Percentiles rank a stretch among this genome's conserved stretches.
phyloP scores from a whole-genome alignment of 192 early-diverging fungal species.

The Funneliformis mosseae region DNA sequence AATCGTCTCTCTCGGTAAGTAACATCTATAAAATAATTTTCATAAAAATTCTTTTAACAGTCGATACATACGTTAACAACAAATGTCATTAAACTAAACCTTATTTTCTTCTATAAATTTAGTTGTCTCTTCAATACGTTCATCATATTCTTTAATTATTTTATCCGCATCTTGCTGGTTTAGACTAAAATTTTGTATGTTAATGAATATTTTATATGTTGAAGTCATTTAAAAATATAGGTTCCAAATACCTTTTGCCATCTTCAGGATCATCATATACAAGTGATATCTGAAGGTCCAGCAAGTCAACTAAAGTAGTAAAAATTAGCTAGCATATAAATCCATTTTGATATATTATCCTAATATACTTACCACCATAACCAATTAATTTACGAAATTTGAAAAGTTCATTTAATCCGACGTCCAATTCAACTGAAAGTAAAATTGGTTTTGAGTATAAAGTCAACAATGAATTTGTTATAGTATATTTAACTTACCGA shows the following conservation, averaged over 20 bases:
- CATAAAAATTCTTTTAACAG: not conserved
- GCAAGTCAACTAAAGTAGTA: not conserved
- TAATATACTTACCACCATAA: not conserved
- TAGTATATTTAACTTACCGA: not conserved
- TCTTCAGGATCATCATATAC: not conserved
- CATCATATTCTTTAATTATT: not conserved
- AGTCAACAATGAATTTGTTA: not conserved
- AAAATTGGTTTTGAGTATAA: not conserved
- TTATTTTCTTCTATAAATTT: not conserved
- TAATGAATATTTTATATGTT: not conserved
- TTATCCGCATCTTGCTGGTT: not conserved
- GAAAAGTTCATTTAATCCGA: constrained; percentile 6
- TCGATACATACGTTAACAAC: not conserved
- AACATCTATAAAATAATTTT: not conserved
- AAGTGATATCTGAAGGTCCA: not conserved
- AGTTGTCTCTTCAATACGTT: not conserved
- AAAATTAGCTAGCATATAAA: not conserved
- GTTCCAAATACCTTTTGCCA: not conserved
- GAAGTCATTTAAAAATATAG: not conserved
- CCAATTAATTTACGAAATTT: constrained; percentile 4
- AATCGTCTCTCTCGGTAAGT: not conserved
- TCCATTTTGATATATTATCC: not conserved
- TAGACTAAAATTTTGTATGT: not conserved
- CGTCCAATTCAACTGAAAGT: not conserved
- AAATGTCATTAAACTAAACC: not conserved